Conservation (phyloP, 1,284 basidiomycete genomes). For the Sporisorium reilianum region DNA sequence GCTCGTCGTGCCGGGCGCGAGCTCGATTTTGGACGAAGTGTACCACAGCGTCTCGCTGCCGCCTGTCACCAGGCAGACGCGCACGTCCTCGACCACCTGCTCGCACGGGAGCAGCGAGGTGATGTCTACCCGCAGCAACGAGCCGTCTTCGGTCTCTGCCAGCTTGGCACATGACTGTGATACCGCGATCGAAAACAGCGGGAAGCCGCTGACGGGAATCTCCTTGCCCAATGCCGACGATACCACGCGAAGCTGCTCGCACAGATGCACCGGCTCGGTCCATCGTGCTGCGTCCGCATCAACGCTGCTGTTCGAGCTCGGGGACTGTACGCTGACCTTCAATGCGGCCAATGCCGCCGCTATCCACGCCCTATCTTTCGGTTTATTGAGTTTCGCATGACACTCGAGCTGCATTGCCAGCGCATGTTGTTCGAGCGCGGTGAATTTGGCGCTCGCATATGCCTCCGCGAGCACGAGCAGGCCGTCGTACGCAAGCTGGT, state of each 20-base stretch:
- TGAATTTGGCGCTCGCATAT: conserved; percentile 78
- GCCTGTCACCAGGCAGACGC: conserved; percentile 53
- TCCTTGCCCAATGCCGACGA: conserved; percentile 44
- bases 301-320: neutral
- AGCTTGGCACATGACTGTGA: conserved; percentile 13
- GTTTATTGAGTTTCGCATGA: conserved; percentile 74
- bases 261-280: conserved; percentile 34
- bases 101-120: conserved; percentile 29
- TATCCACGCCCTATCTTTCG: conserved; percentile 79
- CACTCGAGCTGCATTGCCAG: conserved; percentile 78
- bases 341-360: conserved; percentile 71
- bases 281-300: conserved; percentile 23
- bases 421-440: conserved; percentile 80
- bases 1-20: conserved; percentile 44
- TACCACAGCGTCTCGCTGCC: conserved; percentile 57
- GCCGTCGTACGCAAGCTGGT: conserved; percentile 28
- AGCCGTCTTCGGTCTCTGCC: conserved; percentile 53
- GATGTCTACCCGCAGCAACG: conserved; percentile 44
- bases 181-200: conserved; percentile 39
- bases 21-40: conserved; percentile 35
- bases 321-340: conserved; percentile 10
- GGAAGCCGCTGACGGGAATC: conserved; percentile 51
- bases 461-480: conserved; percentile 29
- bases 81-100: conserved; percentile 58
- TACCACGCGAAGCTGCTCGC: conserved; percentile 39